These are phyloP conservation scores for Moesziomyces sp. DNA, from an alignment of 1,284 basidiomycete species.

Conservation along the genomic window DNA sequence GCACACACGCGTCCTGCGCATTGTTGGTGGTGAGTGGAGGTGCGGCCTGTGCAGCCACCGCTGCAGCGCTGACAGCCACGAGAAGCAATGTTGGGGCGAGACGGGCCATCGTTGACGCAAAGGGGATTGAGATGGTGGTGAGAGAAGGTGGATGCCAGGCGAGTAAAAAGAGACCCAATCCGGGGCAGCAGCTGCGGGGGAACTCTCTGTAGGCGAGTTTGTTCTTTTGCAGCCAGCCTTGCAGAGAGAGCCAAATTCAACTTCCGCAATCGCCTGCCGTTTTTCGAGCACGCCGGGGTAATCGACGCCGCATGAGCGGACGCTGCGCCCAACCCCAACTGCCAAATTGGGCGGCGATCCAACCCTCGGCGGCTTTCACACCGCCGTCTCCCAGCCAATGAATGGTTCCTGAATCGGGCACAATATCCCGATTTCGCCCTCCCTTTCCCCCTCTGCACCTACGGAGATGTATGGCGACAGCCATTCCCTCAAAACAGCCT, in stretches of 20 bases:
- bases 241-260: constrained; percentile 3
- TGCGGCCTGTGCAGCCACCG: constrained; percentile 9
- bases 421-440: constrained; percentile 1
- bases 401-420: no score
- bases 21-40: constrained; percentile 37
- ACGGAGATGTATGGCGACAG: no score
- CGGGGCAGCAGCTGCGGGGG: constrained; percentile 5
- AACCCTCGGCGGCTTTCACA: constrained; percentile 5
- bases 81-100: no score
- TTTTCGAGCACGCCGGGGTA: constrained; percentile 4
- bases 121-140: background rate
- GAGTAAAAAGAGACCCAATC: background rate
- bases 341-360: no score
- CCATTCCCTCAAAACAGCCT: no score
- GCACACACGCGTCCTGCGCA: constrained; percentile 23
- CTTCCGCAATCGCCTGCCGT: constrained; percentile 4
- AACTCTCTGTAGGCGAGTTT: background rate
- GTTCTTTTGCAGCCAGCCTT: background rate
- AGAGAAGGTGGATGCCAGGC: background rate
- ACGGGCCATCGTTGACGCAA: background rate
- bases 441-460: no score
- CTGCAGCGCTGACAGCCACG: no score
- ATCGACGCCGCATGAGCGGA: constrained; percentile 13
- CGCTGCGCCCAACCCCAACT: background rate
- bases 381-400: background rate